Percentiles rank a stretch among this genome's conserved stretches.
Evolutionary conservation across 1,284 basidiomycete genomes (phyloP).

Genomic region (Malassezia globosa): DNA sequence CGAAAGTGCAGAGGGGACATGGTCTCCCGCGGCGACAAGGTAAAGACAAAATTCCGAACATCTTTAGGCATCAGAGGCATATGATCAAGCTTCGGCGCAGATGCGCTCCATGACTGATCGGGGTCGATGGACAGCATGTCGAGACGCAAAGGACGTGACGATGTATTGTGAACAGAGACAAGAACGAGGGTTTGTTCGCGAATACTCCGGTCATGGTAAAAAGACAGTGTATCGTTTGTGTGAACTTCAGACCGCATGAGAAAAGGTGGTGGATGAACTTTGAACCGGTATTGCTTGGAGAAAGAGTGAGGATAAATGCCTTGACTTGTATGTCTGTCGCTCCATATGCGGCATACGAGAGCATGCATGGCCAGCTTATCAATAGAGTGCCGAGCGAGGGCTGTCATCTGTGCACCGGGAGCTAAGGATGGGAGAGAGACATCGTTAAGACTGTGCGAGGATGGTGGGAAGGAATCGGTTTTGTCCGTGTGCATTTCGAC

Average conservation of each 20-base stretch:
- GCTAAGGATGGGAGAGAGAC: neutral
- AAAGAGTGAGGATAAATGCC: neutral
- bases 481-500: slow-evolving; percentile 4
- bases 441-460: neutral
- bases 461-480: neutral
- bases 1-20: neutral
- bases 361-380: slow-evolving; percentile 4
- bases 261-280: slow-evolving; percentile 9
- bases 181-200: slow-evolving; percentile 7
- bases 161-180: slow-evolving; percentile 8
- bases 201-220: neutral
- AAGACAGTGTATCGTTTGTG: neutral
- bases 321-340: neutral
- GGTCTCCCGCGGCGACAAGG: neutral
- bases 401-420: slow-evolving; percentile 1
- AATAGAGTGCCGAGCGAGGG: slow-evolving; percentile 4
- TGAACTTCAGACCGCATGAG: slow-evolving; percentile 6
- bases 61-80: slow-evolving; percentile 10
- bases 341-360: slow-evolving; percentile 12
- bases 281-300: slow-evolving; percentile 13
- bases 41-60: slow-evolving; percentile 2
- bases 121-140: slow-evolving; percentile 3
- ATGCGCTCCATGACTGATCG: neutral
- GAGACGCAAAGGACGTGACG: neutral
- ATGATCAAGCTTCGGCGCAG: neutral